Conservation (phyloP, 2,329 filamentous ascomycete species). For the Chaetomium sp. region DNA sequence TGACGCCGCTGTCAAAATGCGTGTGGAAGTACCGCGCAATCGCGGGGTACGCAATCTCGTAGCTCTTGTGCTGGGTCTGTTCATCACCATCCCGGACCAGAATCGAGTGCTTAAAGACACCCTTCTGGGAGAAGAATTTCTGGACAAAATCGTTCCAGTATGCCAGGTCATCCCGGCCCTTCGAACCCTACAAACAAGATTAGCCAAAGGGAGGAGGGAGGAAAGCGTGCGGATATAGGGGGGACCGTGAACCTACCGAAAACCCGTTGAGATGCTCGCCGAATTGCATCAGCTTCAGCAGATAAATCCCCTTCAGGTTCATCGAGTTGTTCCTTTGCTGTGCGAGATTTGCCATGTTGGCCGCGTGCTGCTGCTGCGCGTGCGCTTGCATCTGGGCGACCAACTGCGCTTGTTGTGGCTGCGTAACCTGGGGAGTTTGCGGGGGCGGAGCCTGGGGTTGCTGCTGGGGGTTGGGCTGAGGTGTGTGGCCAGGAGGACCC, state of each 20-base stretch:
- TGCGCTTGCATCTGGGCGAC: constrained; percentile 34
- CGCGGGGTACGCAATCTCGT: constrained; percentile 76
- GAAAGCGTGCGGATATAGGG: background rate
- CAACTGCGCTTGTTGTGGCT: constrained; percentile 35
- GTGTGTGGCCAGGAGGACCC: constrained; percentile 27
- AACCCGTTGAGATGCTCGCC: constrained; percentile 56
- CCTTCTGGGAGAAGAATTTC: constrained; percentile 72
- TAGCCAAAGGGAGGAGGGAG: constrained; percentile 1
- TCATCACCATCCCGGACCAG: constrained; percentile 50
- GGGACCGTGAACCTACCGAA: constrained; percentile 36
- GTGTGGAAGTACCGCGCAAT: constrained; percentile 85
- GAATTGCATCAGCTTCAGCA: constrained; percentile 57
- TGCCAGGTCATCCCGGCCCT: constrained; percentile 59
- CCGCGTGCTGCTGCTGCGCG: constrained; percentile 26
- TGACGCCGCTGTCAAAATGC: constrained; percentile 80
- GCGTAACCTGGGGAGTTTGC: constrained; percentile 35
- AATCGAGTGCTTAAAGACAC: constrained; percentile 69
- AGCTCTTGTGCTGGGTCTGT: constrained; percentile 62
- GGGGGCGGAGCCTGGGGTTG: constrained; percentile 30
- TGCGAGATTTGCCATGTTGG: constrained; percentile 32
- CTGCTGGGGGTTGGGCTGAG: constrained; percentile 36
- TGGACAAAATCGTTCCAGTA: constrained; percentile 78
- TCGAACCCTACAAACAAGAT: constrained; percentile 40
- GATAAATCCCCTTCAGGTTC: constrained; percentile 47
- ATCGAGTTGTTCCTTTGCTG: constrained; percentile 40